Percentiles rank a stretch among this genome's conserved stretches.
phyloP scores from a whole-genome alignment of 345 rosid genomes.

The Pistacia vera region DNA sequence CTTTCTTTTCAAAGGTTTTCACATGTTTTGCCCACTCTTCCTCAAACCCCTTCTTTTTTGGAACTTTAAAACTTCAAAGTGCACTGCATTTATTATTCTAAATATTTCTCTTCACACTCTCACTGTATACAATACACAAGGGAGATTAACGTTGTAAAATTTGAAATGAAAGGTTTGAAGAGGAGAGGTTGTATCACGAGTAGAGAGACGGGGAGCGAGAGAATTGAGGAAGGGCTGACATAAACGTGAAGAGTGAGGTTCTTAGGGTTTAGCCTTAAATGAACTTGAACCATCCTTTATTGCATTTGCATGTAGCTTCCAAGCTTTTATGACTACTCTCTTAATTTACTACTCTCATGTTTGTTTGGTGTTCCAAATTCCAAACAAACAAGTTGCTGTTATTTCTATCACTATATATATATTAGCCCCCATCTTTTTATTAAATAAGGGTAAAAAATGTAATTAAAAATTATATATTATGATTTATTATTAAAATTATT shows the following conservation, averaged over 20 bases:
- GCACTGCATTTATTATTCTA: not conserved
- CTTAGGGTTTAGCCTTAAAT: constrained; percentile 14
- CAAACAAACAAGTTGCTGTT: not conserved
- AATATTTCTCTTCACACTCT: too few species aligned
- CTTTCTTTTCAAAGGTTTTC: constrained; percentile 39
- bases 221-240: constrained; percentile 24
- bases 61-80: not conserved
- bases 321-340: not conserved
- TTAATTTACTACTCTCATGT: not conserved
- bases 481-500: too few species aligned
- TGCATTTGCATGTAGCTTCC: not conserved
- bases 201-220: not conserved
- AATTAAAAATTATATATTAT: too few species aligned
- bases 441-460: too few species aligned
- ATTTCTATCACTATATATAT: not conserved
- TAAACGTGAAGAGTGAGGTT: constrained; percentile 29
- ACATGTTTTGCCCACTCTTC: constrained; percentile 36
- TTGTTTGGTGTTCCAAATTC: not conserved
- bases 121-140: too few species aligned
- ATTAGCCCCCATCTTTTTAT: too few species aligned
- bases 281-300: not conserved
- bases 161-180: not conserved
- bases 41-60: not conserved
- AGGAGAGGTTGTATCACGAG: constrained; percentile 19
- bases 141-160: too few species aligned